Percentiles rank a stretch among this genome's conserved stretches.
These are phyloP conservation scores for Jamesozyma jinghongensis DNA, from an alignment of 805 yeast genomes.

Conservation along the genomic window DNA sequence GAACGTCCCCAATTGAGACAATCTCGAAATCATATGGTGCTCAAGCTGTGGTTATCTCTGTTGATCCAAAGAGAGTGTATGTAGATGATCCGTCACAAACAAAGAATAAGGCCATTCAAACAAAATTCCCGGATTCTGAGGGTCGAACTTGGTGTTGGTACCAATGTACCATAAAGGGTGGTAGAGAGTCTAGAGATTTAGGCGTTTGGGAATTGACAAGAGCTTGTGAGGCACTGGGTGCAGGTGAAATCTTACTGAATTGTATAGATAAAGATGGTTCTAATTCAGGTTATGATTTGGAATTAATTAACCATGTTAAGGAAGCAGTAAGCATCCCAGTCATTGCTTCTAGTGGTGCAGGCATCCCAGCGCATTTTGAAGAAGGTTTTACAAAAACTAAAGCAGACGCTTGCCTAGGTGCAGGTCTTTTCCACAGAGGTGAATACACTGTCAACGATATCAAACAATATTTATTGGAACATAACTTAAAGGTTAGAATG, in stretches of 20 bases:
- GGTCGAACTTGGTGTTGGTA: conserved; percentile 89
- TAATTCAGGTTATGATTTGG: conserved; percentile 88
- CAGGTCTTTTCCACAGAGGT: conserved; percentile 96
- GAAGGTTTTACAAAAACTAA: conserved; percentile 76
- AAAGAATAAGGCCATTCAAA: conserved; percentile 53
- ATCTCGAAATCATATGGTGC: conserved; percentile 87
- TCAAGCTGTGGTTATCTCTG: conserved; percentile 96
- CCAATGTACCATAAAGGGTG: conserved; percentile 94
- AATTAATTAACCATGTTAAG: conserved; percentile 71
- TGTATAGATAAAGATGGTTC: conserved; percentile 97
- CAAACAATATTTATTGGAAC: conserved; percentile 50
- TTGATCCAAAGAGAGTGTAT: conserved; percentile 90
- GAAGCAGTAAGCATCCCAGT: conserved; percentile 77
- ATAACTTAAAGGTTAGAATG: conserved; percentile 67
- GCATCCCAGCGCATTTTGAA: conserved; percentile 80
- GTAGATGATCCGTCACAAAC: conserved; percentile 50
- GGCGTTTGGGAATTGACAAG: conserved; percentile 85
- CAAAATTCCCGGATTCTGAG: conserved; percentile 67
- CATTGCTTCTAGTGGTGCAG: conserved; percentile 97
- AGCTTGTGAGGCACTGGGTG: conserved; percentile 90
- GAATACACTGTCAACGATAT: conserved; percentile 85
- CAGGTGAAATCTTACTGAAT: conserved; percentile 88
- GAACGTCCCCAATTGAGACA: conserved; percentile 84
- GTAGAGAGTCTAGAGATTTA: conserved; percentile 78
- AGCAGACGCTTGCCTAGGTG: conserved; percentile 96